Conservation (phyloP, 148 eudicot species). For the Chenopodium quinoa region DNA sequence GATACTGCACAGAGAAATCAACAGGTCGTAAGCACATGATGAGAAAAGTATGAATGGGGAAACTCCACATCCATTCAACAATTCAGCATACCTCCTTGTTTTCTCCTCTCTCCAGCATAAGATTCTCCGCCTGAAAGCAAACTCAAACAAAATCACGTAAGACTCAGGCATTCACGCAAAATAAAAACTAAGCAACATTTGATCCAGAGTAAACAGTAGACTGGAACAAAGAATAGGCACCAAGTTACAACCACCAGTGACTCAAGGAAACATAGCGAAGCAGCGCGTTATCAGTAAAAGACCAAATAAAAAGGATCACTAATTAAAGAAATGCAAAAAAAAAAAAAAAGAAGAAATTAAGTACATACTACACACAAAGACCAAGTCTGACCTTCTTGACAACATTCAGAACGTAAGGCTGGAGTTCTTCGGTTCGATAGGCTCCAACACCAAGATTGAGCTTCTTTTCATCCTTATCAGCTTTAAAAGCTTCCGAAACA, state of each 20-base stretch:
- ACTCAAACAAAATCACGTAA: neutral
- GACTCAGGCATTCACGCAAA: neutral
- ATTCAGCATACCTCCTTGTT: slow-evolving; percentile 85
- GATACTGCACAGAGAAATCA: slow-evolving; percentile 55
- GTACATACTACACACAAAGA: neutral
- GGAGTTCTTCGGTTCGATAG: slow-evolving; percentile 96
- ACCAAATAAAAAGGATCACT: neutral
- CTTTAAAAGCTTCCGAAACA: slow-evolving; percentile 94
- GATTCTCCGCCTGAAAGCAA: slow-evolving; percentile 66
- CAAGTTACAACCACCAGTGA: neutral
- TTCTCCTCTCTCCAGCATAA: slow-evolving; percentile 92
- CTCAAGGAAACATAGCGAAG: neutral
- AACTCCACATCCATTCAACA: slow-evolving; percentile 6
- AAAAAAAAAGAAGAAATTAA: neutral
- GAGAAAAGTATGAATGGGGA: slow-evolving; percentile 3
- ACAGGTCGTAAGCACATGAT: slow-evolving; percentile 20
- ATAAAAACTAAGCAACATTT: neutral
- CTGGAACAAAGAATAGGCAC: neutral
- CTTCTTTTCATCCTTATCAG: slow-evolving; percentile 78
- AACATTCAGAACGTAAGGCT: slow-evolving; percentile 90
- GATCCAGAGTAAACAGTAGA: neutral
- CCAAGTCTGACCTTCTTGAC: slow-evolving; percentile 69
- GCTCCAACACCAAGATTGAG: slow-evolving; percentile 98
- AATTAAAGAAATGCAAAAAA: neutral
- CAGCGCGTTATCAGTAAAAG: neutral